A percentile compares a stretch with the other conserved stretches of the same genome.
Conservation (phyloP, 2,329 filamentous ascomycete genomes). For the Blastomyces percursus region DNA sequence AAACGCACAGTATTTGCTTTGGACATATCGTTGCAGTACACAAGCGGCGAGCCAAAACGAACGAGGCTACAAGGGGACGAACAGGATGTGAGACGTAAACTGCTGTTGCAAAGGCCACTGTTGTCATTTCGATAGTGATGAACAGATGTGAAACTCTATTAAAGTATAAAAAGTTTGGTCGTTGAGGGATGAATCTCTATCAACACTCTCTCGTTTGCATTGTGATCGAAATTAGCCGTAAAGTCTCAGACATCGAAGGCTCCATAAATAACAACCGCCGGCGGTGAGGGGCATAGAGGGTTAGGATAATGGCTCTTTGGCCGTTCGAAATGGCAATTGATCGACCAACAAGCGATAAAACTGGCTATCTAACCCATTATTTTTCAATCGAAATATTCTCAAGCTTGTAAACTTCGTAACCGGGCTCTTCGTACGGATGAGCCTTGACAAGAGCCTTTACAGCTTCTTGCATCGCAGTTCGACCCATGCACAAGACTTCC, state of each 20-base stretch:
- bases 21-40: neutral
- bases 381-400: conserved; percentile 28
- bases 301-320: neutral
- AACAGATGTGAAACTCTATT: neutral
- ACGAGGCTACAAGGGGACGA: neutral
- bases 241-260: neutral
- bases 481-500: conserved; percentile 35
- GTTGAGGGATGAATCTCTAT: neutral
- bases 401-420: conserved; percentile 36
- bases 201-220: neutral
- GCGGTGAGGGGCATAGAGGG: no score
- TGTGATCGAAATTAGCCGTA: neutral
- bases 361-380: neutral
- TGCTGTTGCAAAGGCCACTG: neutral
- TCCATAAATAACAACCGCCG: neutral
- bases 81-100: neutral
- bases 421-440: conserved; percentile 39
- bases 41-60: neutral
- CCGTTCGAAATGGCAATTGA: neutral
- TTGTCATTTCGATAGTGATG: neutral
- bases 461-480: conserved; percentile 27
- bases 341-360: neutral
- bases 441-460: conserved; percentile 32
- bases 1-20: neutral
- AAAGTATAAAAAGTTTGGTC: neutral